A percentile compares a stretch with the other conserved stretches of the same genome.
phyloP scores from a whole-genome alignment of 306 rosid species.

The Pterocarpus macrocarpus region DNA sequence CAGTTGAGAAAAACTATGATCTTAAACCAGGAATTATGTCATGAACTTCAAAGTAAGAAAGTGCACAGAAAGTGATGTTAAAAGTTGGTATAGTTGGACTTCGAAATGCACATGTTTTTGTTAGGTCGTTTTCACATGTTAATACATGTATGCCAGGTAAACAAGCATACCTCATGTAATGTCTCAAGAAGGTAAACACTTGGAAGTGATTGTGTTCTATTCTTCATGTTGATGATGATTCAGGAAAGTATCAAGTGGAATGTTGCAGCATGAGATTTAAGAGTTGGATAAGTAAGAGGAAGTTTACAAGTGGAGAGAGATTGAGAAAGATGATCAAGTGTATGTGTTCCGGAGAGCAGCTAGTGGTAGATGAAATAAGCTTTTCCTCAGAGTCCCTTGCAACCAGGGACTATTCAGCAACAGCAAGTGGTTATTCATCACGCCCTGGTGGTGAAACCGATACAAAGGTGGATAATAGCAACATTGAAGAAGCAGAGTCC shows the following conservation, averaged over 20 bases:
- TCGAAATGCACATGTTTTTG: neutral
- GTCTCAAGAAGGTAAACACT: neutral
- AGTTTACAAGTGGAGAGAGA: conserved; percentile 51
- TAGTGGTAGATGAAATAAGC: conserved; percentile 61
- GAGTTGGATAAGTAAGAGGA: conserved; percentile 56
- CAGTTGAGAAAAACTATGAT: conserved; percentile 33
- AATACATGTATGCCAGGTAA: neutral
- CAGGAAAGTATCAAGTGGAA: conserved; percentile 56
- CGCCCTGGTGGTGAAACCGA: conserved; percentile 81
- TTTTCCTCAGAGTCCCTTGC: conserved; percentile 92
- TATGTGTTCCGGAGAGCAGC: conserved; percentile 75
- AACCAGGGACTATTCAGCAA: conserved; percentile 91
- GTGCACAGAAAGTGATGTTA: conserved; percentile 23
- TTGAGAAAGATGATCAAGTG: conserved; percentile 78
- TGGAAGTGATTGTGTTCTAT: conserved; percentile 29
- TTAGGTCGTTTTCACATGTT: conserved; percentile 16
- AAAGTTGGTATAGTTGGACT: conserved; percentile 22
- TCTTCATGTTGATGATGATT: conserved; percentile 43
- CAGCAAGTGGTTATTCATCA: conserved; percentile 87
- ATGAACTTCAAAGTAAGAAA: conserved; percentile 8
- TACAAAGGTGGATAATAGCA: conserved; percentile 72
- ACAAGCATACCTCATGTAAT: neutral
- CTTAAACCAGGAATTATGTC: neutral
- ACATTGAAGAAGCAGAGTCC: conserved; percentile 93
- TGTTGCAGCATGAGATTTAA: conserved; percentile 70